Conservation (phyloP, 345 rosid species). For the Salix dunnii region DNA sequence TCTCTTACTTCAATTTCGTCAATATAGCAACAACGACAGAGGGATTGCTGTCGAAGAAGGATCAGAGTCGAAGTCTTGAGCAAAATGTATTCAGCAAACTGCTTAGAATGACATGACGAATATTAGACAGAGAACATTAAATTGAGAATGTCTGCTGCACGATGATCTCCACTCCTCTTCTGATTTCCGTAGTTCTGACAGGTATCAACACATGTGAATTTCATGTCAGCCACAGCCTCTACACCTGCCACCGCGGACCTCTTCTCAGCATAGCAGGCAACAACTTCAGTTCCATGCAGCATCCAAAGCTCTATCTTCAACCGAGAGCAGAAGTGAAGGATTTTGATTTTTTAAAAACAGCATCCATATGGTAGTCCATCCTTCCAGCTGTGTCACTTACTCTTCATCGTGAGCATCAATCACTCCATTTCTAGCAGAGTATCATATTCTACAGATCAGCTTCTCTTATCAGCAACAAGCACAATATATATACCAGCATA, state of each 20-base stretch:
- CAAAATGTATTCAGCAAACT: slow-evolving; percentile 7
- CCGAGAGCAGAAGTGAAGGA: no score
- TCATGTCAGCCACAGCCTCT: slow-evolving; percentile 95
- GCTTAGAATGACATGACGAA: neutral
- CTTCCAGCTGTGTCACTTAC: no score
- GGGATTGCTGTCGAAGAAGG: slow-evolving; percentile 62
- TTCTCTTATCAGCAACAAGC: slow-evolving; percentile 51
- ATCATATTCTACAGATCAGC: no score
- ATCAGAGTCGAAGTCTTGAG: slow-evolving; percentile 20
- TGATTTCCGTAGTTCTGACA: slow-evolving; percentile 93
- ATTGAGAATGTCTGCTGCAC: slow-evolving; percentile 90
- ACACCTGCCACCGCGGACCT: no score
- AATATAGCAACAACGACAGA: slow-evolving; percentile 94
- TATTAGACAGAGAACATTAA: slow-evolving; percentile 49
- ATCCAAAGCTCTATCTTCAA: no score
- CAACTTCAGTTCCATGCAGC: no score
- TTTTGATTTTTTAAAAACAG: no score
- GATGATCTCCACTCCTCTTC: slow-evolving; percentile 88
- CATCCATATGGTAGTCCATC: no score
- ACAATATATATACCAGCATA: no score
- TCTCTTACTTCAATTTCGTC: slow-evolving; percentile 96
- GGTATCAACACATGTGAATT: slow-evolving; percentile 94
- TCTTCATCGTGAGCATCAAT: no score
- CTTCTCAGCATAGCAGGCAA: no score
- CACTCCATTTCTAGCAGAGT: no score